Percentiles rank a stretch among this genome's conserved stretches.
These are phyloP conservation scores for Aspergillus ellipticus DNA, from an alignment of 495 filamentous ascomycete species.

Conservation along the genomic window DNA sequence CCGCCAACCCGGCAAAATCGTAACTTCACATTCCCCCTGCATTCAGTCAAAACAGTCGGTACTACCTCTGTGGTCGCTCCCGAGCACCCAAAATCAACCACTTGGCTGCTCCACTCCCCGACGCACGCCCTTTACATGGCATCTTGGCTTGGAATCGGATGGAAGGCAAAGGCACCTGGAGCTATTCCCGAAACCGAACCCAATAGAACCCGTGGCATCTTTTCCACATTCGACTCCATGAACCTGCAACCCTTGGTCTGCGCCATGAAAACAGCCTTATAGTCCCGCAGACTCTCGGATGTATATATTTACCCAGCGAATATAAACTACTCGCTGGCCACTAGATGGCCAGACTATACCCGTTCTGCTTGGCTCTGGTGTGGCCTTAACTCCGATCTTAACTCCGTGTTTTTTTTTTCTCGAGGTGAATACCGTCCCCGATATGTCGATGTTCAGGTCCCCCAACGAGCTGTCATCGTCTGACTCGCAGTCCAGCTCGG, in stretches of 20 bases:
- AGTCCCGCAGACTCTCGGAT: background rate
- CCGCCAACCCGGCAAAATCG: too few relatives aligned
- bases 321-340: background rate
- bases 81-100: background rate
- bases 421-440: conserved; percentile 13
- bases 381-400: conserved; percentile 2
- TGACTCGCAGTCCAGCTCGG: conserved; percentile 29
- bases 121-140: conserved; percentile 15
- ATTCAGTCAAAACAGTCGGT: too few relatives aligned
- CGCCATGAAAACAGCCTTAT: background rate
- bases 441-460: conserved; percentile 46
- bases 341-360: conserved; percentile 13
- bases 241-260: background rate
- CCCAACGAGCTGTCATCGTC: conserved; percentile 41
- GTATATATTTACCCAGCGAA: background rate
- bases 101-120: background rate
- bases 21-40: too few relatives aligned
- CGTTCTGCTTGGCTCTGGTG: conserved; percentile 5
- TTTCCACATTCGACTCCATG: background rate
- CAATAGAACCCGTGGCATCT: conserved; percentile 9
- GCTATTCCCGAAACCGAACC: background rate
- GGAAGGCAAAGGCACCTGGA: conserved; percentile 8
- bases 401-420: background rate
- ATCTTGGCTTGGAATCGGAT: conserved; percentile 20
- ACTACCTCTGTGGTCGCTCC: too few relatives aligned